These are phyloP conservation scores for Santalum album DNA, from an alignment of 164 flowering plant genomes.

Conservation along the genomic window DNA sequence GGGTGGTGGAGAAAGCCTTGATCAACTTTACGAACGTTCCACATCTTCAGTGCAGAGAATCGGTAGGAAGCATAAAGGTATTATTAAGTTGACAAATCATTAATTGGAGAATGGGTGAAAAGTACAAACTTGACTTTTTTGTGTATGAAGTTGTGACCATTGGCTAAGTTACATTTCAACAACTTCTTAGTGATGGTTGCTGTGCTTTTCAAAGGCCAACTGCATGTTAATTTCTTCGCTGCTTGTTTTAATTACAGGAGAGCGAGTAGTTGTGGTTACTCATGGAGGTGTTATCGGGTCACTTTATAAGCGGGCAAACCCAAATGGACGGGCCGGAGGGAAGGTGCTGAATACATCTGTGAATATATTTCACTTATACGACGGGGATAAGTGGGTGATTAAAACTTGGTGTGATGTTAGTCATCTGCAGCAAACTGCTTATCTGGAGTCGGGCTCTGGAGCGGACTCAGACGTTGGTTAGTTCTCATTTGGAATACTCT, in stretches of 20 bases:
- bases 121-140: too few species aligned
- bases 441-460: constrained; percentile 62
- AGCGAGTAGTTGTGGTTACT: constrained; percentile 70
- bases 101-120: not conserved
- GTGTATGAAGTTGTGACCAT: too few species aligned
- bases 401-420: constrained; percentile 69
- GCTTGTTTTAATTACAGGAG: constrained; percentile 36
- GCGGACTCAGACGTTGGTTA: constrained; percentile 75
- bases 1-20: constrained; percentile 96
- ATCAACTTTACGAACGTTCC: constrained; percentile 57
- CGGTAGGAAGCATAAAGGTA: constrained; percentile 71
- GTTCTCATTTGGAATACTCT: not conserved
- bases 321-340: constrained; percentile 26
- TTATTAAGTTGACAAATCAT: not conserved
- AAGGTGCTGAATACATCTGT: constrained; percentile 62
- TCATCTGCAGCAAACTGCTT: constrained; percentile 54
- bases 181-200: too few species aligned
- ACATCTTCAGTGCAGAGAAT: constrained; percentile 55
- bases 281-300: constrained; percentile 71
- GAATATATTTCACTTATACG: constrained; percentile 49
- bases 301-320: constrained; percentile 46
- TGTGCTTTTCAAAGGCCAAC: not conserved
- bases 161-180: too few species aligned
- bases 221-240: not conserved
- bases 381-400: constrained; percentile 44